Base-by-base conservation (phyloP, 768 basidiomycete genomes). In the Clitopilus passeckerianus region DNA sequence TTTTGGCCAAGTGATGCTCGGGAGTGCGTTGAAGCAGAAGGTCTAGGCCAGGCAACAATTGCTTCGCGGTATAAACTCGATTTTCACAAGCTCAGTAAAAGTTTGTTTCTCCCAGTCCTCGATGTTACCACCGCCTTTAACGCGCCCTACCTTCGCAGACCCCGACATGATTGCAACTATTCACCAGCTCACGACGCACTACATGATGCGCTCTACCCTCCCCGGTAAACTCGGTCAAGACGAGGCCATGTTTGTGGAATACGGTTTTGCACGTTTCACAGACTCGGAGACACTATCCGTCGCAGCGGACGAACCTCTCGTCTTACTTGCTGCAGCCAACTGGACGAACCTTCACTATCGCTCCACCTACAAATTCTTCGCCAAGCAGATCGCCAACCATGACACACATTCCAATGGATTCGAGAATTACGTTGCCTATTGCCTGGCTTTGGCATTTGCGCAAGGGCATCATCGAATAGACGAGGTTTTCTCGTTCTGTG, bases 351-450 rank as follows among this genome's bases (percentile, higher is more conserved):
- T 62, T 8, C 70, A 77, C 59, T 69, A 72, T 64, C 67, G 66
- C 8, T 65, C 71, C 6, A 73, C 66, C 59, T 77, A 78, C 61
- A 75, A 74, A 56, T 66, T 68, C 60, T 74, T 79, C 56, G 74
- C 74, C 5, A 73, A 72, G 30, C 67, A 72, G 22, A 76, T 78
- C 55, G 65, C 66, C 12, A 15, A 59, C 0, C 69, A 75, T 46
- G 71, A 72, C 1, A 64, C 66, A 6, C 54, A 57, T 6, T 75
- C 72, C 6, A 80, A 80, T 53, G 79, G 79, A 2, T 76, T 79
- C 61, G 79, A 80, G 63, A 77, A 77, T 60, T 79, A 76, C 59
- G 59, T 80, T 15, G 76, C 74, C 0, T 76, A 75, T 61, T 78
- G 75, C 54, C 63, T 79, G 22, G 73, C 74, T 61, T 64, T 76